A percentile compares a stretch with the other conserved stretches of the same genome.
These are phyloP conservation scores for Quercus agrifolia DNA, from an alignment of 306 rosid genomes.

Conservation along the genomic window DNA sequence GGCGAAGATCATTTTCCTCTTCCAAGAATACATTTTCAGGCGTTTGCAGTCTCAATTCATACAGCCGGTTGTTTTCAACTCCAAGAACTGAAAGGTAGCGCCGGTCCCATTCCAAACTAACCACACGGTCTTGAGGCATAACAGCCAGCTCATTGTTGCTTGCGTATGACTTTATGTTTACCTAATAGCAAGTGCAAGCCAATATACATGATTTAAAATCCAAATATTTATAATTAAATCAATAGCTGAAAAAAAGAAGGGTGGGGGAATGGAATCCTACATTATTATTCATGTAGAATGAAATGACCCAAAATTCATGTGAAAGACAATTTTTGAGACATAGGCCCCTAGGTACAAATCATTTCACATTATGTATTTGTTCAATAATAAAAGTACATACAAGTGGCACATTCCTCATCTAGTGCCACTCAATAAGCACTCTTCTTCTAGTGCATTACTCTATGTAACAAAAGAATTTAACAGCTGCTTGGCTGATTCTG, in stretches of 20 bases:
- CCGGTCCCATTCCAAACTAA: conserved; percentile 85
- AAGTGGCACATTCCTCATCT: no score
- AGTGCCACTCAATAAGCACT: no score
- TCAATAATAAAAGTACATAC: no score
- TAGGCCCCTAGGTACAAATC: no score
- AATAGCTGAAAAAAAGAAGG: neutral
- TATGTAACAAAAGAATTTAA: no score
- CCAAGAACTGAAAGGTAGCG: conserved; percentile 91
- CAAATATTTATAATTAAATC: neutral
- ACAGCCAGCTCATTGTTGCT: conserved; percentile 92
- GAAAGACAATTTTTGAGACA: no score
- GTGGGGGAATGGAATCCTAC: neutral
- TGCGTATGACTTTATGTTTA: conserved; percentile 90
- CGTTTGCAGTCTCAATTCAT: conserved; percentile 83
- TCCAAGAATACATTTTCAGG: conserved; percentile 81
- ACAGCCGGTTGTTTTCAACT: conserved; percentile 85
- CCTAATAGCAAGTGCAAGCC: conserved; percentile 43
- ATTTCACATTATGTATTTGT: no score
- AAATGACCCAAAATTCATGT: neutral
- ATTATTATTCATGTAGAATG: neutral
- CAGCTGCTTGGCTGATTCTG: neutral
- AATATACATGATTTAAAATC: neutral
- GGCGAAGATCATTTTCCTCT: conserved; percentile 79
- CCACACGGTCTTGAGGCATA: conserved; percentile 84
- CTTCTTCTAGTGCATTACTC: no score